Evolutionary conservation across 148 eudicot species (phyloP), one percentile per base, ranked within the genome.

Genomic region (Cornus florida): DNA sequence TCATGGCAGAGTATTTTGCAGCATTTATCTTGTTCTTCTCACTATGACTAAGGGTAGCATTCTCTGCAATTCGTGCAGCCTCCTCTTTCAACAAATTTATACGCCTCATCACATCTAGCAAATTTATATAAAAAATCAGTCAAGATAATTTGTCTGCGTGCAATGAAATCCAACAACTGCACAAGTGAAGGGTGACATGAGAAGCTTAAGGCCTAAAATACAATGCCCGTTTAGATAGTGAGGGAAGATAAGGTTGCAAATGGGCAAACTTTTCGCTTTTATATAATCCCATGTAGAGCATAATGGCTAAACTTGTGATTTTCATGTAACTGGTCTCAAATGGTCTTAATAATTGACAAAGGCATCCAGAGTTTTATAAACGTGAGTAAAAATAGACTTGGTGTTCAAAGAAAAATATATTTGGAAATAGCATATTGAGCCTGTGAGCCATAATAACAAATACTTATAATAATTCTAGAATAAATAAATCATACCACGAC

Each of bases 1-100:
- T 96, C 99, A 96, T 96, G 62, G 99, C 99, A 31, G 97, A 91
- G 84, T 94, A 96, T 80, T 89, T 96, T 71, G 98, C 95, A 80
- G 98, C 94, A 84, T 91, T 96, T 78, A 96, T 96, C 83, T 88
- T 96, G 82, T 84, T 84, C 89, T 96, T 96, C 86, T 96, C 98
- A 77, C 79, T 87, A 67, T 88, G 92, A 85, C 92, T 94, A 72
- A 96, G 98, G 74, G 98, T 96, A 68, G 75, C 70, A 81, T 91
- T 96, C 75, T 88, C 92, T 46, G 94, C 88, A 65, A 92, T 88
- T 81, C 99, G 86, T 73, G 92, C 90, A 78, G 98, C 99, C 86
- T 96, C 99, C 87, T 96, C 99, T 87, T 94, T 96, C 82, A 96
- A 85, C 90, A 96, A 87, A 83, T 86, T 92, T 80, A 96, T 88